Conservation (phyloP, 768 basidiomycete genomes). For the Boletus pseudopeckii region DNA sequence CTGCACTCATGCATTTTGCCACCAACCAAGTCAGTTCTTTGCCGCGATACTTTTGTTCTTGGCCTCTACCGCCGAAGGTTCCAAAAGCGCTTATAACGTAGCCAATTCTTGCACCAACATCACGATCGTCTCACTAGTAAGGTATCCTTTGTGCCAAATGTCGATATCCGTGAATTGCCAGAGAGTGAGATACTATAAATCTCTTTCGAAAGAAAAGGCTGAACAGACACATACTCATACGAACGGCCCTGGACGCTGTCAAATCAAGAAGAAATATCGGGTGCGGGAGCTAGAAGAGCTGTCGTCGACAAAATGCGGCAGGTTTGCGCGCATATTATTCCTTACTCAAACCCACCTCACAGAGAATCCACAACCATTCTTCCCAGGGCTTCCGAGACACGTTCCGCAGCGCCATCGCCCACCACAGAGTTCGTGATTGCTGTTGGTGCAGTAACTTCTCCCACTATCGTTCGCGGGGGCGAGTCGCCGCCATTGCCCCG, state of each 20-base stretch:
- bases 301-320: not conserved
- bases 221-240: not conserved
- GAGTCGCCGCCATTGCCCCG: not conserved
- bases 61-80: not conserved
- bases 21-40: not conserved
- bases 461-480: not conserved
- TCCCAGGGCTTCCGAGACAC: slow-evolving; percentile 20
- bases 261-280: not conserved
- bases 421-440: not conserved
- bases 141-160: not conserved
- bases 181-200: not conserved
- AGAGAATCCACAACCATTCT: slow-evolving; percentile 24
- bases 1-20: not conserved
- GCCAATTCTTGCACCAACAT: not conserved
- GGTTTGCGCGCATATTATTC: not conserved
- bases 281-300: not conserved
- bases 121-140: not conserved
- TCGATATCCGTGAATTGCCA: not conserved
- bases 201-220: not conserved
- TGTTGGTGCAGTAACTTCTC: not conserved
- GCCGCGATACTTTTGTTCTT: not conserved
- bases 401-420: slow-evolving; percentile 5
- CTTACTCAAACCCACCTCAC: not conserved
- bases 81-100: not conserved
- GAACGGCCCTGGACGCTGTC: not conserved